These are phyloP conservation scores for Populus hybrid DNA, from an alignment of 441 rosid genomes.

Conservation along the genomic window DNA sequence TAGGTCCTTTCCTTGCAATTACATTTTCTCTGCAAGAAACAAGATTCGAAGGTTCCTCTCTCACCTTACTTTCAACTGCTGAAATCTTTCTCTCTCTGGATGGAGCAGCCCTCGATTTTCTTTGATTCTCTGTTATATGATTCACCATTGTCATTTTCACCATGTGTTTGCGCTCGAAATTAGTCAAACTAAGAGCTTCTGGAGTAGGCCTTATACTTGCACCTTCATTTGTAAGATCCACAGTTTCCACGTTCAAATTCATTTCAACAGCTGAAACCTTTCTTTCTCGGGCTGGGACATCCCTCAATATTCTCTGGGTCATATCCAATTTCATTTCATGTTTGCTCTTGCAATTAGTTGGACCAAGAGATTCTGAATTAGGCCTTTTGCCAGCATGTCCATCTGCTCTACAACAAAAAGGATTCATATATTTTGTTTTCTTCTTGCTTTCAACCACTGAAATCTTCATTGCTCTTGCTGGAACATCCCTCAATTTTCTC, in stretches of 20 bases:
- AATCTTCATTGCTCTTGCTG: background rate
- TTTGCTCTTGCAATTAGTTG: background rate
- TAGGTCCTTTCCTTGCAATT: background rate
- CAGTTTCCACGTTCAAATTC: background rate
- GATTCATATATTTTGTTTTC: background rate
- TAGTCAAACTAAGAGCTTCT: background rate
- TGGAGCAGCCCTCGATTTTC: background rate
- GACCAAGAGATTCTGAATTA: background rate
- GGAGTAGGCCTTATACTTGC: conserved; percentile 1
- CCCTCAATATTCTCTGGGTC: background rate
- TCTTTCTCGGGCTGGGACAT: background rate
- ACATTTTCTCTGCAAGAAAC: background rate
- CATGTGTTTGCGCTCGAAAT: background rate
- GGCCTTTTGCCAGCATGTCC: background rate
- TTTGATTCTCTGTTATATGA: background rate
- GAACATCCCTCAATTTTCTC: background rate
- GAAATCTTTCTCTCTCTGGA: background rate
- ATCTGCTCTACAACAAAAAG: background rate
- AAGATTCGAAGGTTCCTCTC: background rate
- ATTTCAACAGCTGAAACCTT: background rate
- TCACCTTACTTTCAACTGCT: background rate
- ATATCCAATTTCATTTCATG: background rate
- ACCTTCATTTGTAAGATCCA: background rate
- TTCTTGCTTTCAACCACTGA: background rate
- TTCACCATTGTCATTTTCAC: conserved; percentile 9